These are phyloP conservation scores for Martensiomyces pterosporus DNA, from an alignment of 192 early-diverging fungal genomes.

Conservation along the genomic window DNA sequence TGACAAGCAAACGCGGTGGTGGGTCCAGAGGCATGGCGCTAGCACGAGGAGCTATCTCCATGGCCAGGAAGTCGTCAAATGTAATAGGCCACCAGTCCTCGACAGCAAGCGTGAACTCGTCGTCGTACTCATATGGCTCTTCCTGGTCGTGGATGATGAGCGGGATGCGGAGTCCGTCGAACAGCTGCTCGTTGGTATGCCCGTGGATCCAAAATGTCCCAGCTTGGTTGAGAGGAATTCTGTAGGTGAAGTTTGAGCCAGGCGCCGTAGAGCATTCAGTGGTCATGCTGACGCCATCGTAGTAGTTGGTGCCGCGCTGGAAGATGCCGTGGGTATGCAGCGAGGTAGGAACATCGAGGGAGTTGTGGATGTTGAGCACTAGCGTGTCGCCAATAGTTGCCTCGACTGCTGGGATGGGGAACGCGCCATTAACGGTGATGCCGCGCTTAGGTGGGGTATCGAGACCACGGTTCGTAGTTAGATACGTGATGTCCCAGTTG, in stretches of 20 bases:
- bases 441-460: no score
- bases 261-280: conserved; percentile 3
- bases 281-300: not conserved
- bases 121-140: conserved; percentile 55
- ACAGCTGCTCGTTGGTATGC: conserved; percentile 67
- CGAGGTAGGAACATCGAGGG: not conserved
- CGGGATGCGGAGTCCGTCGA: conserved; percentile 49
- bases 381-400: conserved; percentile 8
- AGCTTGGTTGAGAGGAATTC: conserved; percentile 55
- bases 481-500: no score
- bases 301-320: not conserved
- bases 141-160: conserved; percentile 57
- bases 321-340: not conserved
- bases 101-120: conserved; percentile 58
- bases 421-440: not conserved
- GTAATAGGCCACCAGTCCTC: conserved; percentile 63
- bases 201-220: conserved; percentile 86
- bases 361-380: conserved; percentile 47
- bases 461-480: no score
- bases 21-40: conserved; percentile 48
- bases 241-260: conserved; percentile 63
- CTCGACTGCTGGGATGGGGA: not conserved
- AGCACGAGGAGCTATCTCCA: conserved; percentile 50
- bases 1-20: conserved; percentile 59
- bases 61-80: conserved; percentile 50